Conservation (phyloP, 2,329 filamentous ascomycete genomes). For the Aspergillus novofumigatus region DNA sequence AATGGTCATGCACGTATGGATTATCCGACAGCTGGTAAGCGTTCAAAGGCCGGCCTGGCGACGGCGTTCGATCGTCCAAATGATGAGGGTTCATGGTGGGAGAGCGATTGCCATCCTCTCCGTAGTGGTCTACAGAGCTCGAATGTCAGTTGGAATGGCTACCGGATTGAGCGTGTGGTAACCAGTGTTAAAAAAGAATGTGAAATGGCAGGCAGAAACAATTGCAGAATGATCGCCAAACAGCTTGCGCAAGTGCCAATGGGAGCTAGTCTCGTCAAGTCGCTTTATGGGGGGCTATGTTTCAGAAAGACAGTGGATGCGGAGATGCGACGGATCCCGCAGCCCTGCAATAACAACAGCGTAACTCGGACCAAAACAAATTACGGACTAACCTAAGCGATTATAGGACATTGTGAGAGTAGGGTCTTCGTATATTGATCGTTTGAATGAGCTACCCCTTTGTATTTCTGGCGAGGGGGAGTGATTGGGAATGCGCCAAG, state of each 20-base stretch:
- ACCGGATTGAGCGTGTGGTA: not conserved
- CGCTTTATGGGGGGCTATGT: not conserved
- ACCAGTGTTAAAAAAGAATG: not conserved
- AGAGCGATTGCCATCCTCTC: slow-evolving; percentile 40
- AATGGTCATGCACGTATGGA: slow-evolving; percentile 59
- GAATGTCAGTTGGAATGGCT: slow-evolving; percentile 19
- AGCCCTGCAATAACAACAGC: not conserved
- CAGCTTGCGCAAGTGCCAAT: not conserved
- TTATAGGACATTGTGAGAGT: slow-evolving; percentile 58
- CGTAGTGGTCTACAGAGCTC: slow-evolving; percentile 34
- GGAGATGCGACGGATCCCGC: not conserved
- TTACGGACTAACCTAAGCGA: slow-evolving; percentile 59
- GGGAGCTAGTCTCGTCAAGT: not conserved
- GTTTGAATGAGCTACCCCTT: slow-evolving; percentile 21
- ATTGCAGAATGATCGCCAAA: not conserved
- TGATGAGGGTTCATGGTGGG: slow-evolving; percentile 53
- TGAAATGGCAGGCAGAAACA: not conserved
- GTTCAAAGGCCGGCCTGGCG: slow-evolving; percentile 69
- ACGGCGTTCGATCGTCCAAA: slow-evolving; percentile 60
- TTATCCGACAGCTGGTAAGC: slow-evolving; percentile 81
- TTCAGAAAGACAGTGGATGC: not conserved
- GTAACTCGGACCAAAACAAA: not conserved
- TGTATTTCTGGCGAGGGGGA: slow-evolving; percentile 15
- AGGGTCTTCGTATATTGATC: slow-evolving; percentile 16
- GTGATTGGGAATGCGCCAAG: slow-evolving; percentile 28